phyloP scores from a whole-genome alignment of 73 alveolate species.

The Urostyla sp. region DNA sequence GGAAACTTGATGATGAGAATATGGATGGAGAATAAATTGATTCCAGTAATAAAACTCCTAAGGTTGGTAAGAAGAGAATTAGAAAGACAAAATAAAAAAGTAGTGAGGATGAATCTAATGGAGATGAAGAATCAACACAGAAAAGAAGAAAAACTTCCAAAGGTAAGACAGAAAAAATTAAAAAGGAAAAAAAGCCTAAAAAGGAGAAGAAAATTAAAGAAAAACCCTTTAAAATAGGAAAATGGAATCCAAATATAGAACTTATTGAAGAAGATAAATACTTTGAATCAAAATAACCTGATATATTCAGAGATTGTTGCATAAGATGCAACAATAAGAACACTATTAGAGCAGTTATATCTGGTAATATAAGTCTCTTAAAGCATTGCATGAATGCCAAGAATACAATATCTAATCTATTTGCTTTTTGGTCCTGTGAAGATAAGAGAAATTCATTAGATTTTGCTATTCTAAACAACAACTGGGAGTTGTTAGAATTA shows the following conservation, averaged over 20 bases:
- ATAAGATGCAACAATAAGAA: conserved; percentile 79
- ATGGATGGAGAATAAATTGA: not conserved
- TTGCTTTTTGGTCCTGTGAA: conserved; percentile 84
- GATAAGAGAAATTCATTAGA: conserved; percentile 80
- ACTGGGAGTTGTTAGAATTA: conserved; percentile 76
- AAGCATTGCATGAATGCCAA: conserved; percentile 71
- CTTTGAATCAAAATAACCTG: conserved; percentile 38
- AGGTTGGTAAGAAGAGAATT: conserved; percentile 33
- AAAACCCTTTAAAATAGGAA: conserved; percentile 80
- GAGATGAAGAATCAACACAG: conserved; percentile 56
- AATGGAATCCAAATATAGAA: conserved; percentile 78
- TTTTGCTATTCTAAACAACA: conserved; percentile 72
- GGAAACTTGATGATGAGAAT: not conserved
- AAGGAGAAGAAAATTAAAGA: conserved; percentile 55
- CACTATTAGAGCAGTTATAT: conserved; percentile 81
- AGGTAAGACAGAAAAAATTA: conserved; percentile 38
- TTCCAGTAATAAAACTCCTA: not conserved
- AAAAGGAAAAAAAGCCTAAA: conserved; percentile 47
- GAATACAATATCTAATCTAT: conserved; percentile 74
- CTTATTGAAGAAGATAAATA: conserved; percentile 60
- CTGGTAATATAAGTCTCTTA: conserved; percentile 73
- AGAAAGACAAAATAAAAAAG: conserved; percentile 43
- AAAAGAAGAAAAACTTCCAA: conserved; percentile 29
- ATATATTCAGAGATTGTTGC: conserved; percentile 66
- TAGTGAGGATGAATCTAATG: conserved; percentile 67